Base-by-base conservation (phyloP, 306 rosid species). In the Cicer yamashitae region DNA sequence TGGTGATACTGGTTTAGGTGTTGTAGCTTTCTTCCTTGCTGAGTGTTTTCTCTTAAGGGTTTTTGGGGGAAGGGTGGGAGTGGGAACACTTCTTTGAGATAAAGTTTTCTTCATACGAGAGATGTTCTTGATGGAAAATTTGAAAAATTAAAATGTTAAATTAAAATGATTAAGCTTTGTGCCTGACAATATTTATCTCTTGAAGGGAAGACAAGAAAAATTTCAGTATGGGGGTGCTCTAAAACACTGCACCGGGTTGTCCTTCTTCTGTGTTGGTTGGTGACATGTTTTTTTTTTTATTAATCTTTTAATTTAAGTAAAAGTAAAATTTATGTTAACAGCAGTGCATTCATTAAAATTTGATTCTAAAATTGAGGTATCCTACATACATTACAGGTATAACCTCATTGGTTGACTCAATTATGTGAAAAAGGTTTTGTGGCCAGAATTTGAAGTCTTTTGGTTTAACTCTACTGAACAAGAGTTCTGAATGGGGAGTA, bases 401-500 rank as follows among this genome's bases (percentile, higher is more conserved):
- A 69, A 91, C 98, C 41, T 38, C 87, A 44, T 70, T 88, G 79
- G 78, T 90, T 69, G 98, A 94, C 92, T 91, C 98, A 79, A 74
- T 94, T 63, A 70, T 90, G 84, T 94, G 98, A 96, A 91, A 79
- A 86, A 90, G 91, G 84, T 82, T 87, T 56, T 88, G 81, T 94
- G 98, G 98, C 98, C 98, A 75, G 98, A 94, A 85, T 90, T 94
- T 84, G 94, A 94, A 85, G 98, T 94, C 69, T 77, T 94, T 67
- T 94, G 97, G 97, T 94, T 94, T 88, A 94, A 94, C 88, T 91
- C 96, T 91, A 65, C 87, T 87, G 53, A 94, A 94, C 89, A 93
- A 88, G 81, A 94, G 98, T 82, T 89, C 97, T 56, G 93, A 88
- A 59, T 94, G 98, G 98, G 98, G 98, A 17, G 98, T 94, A 94